A percentile compares a stretch with the other conserved stretches of the same genome.
These are phyloP conservation scores for Lachancea thermotolerans DNA, from an alignment of 805 yeast genomes.

Conservation along the genomic window DNA sequence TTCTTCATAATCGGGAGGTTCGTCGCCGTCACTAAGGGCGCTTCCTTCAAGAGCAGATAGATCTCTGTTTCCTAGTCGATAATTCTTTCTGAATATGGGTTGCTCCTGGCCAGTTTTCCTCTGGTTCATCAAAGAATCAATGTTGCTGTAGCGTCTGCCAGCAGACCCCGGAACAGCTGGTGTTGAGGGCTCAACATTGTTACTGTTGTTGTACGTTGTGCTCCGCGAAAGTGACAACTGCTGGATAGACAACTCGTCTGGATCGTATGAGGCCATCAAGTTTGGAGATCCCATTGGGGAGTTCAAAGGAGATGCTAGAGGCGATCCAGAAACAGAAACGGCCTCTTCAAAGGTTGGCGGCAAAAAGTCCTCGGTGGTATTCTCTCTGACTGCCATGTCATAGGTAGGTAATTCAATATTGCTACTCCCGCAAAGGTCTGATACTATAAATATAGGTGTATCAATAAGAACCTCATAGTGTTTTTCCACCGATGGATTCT, in stretches of 20 bases:
- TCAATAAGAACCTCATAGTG: conserved; percentile 79
- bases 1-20: conserved; percentile 34
- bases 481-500: conserved; percentile 42
- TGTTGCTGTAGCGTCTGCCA: conserved; percentile 11
- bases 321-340: conserved; percentile 41
- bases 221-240: conserved; percentile 19
- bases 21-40: conserved; percentile 6
- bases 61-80: neutral
- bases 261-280: conserved; percentile 12
- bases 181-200: neutral
- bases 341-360: conserved; percentile 68
- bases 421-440: conserved; percentile 35
- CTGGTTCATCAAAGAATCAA: conserved; percentile 17
- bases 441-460: conserved; percentile 58
- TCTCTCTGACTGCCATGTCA: conserved; percentile 18
- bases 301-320: conserved; percentile 28
- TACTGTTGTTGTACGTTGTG: conserved; percentile 16
- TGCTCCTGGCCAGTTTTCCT: neutral
- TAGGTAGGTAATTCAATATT: conserved; percentile 37
- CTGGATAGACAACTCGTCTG: conserved; percentile 18
- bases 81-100: conserved; percentile 2
- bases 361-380: conserved; percentile 20
- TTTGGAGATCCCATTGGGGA: conserved; percentile 22
- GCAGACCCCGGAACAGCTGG: conserved; percentile 4
- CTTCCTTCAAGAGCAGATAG: neutral